Evolutionary conservation across 2,329 filamentous ascomycete species (phyloP).

Genomic region (Colletotrichum godetiae): DNA sequence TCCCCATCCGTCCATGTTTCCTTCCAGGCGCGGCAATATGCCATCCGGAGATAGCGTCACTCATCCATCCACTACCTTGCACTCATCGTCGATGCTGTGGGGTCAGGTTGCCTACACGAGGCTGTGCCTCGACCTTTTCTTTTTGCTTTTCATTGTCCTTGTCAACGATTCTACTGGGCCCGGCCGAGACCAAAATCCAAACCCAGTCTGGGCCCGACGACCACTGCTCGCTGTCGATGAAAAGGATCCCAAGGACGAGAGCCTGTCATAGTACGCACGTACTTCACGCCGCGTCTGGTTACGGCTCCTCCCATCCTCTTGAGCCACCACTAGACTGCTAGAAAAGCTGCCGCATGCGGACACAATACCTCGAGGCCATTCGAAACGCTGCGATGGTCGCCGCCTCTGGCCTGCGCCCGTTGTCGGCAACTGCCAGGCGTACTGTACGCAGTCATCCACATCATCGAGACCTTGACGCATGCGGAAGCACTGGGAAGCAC

Average conservation of each 20-base stretch:
- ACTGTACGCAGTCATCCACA: neutral
- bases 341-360: neutral
- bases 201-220: neutral
- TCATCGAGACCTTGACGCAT: constrained; percentile 4
- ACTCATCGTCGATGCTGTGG: neutral
- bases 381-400: neutral
- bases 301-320: neutral
- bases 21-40: neutral
- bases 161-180: neutral
- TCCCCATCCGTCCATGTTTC: neutral
- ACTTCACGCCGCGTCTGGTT: neutral
- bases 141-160: neutral
- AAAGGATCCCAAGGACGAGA: neutral
- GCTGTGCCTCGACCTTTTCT: neutral
- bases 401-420: neutral
- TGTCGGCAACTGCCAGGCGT: neutral
- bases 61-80: neutral
- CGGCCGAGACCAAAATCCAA: neutral
- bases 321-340: neutral
- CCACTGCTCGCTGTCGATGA: neutral
- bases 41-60: neutral
- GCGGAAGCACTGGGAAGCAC: neutral
- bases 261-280: neutral
- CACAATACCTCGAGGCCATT: neutral
- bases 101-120: neutral